A percentile compares a stretch with the other conserved stretches of the same genome.
phyloP scores from a whole-genome alignment of 352 stramenopile species.

The Phytopythium aichiense region DNA sequence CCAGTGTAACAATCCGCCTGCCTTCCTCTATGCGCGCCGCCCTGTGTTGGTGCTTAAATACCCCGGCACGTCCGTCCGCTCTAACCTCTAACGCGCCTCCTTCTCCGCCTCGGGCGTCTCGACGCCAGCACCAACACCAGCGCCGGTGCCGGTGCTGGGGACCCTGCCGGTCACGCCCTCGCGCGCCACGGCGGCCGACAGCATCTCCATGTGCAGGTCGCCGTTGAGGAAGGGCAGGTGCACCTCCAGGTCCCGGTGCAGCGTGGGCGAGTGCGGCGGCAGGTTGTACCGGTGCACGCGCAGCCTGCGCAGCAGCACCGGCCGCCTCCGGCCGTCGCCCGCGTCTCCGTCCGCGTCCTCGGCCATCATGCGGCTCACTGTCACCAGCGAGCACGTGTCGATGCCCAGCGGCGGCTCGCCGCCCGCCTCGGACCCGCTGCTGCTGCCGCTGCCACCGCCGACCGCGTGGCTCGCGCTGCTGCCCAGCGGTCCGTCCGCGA shows the following conservation, averaged over 20 bases:
- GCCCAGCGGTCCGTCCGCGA: neutral
- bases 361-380: conserved; percentile 17
- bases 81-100: neutral
- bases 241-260: conserved; percentile 33
- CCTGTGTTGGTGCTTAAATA: too few species aligned
- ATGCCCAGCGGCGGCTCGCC: conserved; percentile 18
- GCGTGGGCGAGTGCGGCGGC: conserved; percentile 29
- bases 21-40: too few species aligned
- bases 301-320: conserved; percentile 34
- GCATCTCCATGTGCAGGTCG: conserved; percentile 42
- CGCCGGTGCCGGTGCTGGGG: too few species aligned
- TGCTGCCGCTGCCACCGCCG: neutral
- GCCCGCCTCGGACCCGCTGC: neutral
- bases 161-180: neutral
- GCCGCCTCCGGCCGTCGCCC: conserved; percentile 1
- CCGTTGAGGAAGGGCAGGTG: conserved; percentile 41
- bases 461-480: neutral
- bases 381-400: conserved; percentile 27
- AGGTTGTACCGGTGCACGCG: conserved; percentile 46
- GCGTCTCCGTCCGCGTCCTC: conserved; percentile 13
- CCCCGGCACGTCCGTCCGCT: neutral
- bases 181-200: conserved; percentile 12
- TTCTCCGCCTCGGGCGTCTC: too few species aligned
- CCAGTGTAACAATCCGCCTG: neutral
- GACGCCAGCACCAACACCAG: neutral